Conservation (phyloP, 208 protist genomes). For the Crithidia brevicula region DNA sequence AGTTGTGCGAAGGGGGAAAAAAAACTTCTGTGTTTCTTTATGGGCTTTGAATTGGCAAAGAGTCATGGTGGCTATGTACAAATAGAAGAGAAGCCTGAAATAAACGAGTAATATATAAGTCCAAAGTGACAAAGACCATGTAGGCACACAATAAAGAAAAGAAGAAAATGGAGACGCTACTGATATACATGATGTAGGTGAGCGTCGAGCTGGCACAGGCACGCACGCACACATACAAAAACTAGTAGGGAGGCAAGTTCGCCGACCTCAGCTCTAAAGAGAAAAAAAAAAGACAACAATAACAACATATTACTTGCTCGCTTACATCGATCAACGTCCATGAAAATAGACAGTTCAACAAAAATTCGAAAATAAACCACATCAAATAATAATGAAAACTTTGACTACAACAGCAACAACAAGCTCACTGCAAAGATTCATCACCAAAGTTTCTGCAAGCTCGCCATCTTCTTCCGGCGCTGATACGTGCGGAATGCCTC, state of each 20-base stretch:
- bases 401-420: not conserved
- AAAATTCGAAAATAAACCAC: too few relatives aligned
- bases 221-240: not conserved
- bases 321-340: not conserved
- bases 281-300: not conserved
- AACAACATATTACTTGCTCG: too few relatives aligned
- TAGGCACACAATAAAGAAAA: not conserved
- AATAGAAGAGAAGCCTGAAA: too few relatives aligned
- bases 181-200: not conserved
- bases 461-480: conserved; percentile 14
- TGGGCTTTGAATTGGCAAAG: not conserved
- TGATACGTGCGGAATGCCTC: conserved; percentile 51
- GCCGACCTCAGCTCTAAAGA: not conserved
- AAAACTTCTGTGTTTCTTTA: too few relatives aligned
- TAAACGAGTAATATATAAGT: not conserved
- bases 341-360: too few relatives aligned
- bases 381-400: too few relatives aligned
- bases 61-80: not conserved
- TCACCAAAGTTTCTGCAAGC: too few relatives aligned
- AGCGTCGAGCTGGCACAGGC: too few relatives aligned
- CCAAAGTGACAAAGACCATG: too few relatives aligned
- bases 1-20: too few relatives aligned
- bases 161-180: conserved; percentile 2
- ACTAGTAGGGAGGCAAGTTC: not conserved
- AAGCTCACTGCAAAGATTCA: too few relatives aligned